Evolutionary conservation across 2,329 filamentous ascomycete species (phyloP).

Genomic region (Hymenoscyphus scutula): DNA sequence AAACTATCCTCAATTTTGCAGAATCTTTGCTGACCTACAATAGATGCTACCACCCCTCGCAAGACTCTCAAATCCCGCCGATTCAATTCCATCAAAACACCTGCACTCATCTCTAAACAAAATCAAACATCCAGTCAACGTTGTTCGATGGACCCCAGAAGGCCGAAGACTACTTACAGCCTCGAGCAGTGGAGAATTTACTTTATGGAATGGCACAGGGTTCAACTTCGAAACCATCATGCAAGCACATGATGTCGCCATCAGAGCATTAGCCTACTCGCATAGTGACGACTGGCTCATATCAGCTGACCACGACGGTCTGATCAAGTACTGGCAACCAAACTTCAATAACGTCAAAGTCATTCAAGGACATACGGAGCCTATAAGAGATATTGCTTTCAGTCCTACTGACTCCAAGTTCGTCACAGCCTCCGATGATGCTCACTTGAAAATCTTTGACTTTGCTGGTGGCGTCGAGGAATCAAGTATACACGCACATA

Average conservation of each 20-base stretch:
- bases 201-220: constrained; percentile 95
- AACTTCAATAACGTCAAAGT: constrained; percentile 99
- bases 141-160: constrained; percentile 96
- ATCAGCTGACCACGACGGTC: constrained; percentile 90
- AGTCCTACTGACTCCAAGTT: constrained; percentile 94
- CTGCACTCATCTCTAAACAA: constrained; percentile 98
- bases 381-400: constrained; percentile 88
- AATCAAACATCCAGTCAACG: constrained; percentile 94
- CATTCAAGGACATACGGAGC: constrained; percentile 84
- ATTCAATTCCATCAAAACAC: constrained; percentile 90
- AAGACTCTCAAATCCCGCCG: constrained; percentile 69
- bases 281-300: constrained; percentile 97
- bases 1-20: neutral
- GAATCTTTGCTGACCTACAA: constrained; percentile 17
- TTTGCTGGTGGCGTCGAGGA: constrained; percentile 86
- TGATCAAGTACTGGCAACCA: constrained; percentile 98
- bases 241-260: constrained; percentile 90
- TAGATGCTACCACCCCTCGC: constrained; percentile 87
- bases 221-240: constrained; percentile 99
- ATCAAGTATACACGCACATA: constrained; percentile 83
- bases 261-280: constrained; percentile 81
- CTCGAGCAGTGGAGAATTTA: constrained; percentile 96
- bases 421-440: constrained; percentile 92
- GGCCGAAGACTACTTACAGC: constrained; percentile 87
- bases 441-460: constrained; percentile 91